Conservation (phyloP, 257 asterid genomes). For the Rhazya stricta region DNA sequence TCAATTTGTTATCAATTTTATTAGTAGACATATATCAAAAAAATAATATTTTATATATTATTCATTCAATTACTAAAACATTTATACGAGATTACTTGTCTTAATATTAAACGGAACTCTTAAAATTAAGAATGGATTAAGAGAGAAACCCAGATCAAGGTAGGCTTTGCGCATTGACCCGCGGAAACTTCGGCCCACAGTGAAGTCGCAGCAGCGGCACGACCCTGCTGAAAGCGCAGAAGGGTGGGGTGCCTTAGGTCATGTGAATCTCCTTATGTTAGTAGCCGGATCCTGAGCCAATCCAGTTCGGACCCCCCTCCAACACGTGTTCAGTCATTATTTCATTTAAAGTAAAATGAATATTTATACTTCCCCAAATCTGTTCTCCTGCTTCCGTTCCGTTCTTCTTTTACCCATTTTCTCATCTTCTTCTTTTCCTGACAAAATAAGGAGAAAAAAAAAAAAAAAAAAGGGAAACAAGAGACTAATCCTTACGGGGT, state of each 20-base stretch:
- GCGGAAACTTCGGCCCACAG: too few relatives aligned
- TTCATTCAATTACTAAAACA: too few relatives aligned
- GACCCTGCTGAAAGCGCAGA: too few relatives aligned
- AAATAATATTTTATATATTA: too few relatives aligned
- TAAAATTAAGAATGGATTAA: too few relatives aligned
- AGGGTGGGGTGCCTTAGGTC: neutral
- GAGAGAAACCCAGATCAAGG: too few relatives aligned
- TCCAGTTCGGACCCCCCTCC: neutral
- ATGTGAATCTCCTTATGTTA: neutral
- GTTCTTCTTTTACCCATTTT: neutral
- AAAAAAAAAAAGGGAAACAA: neutral
- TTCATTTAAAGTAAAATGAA: neutral
- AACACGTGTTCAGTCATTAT: neutral
- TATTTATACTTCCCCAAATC: neutral
- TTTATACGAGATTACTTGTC: too few relatives aligned
- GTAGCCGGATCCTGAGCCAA: neutral
- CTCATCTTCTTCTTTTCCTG: neutral
- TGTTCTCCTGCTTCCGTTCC: neutral
- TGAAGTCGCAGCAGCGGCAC: too few relatives aligned
- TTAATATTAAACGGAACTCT: too few relatives aligned
- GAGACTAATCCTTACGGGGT: conserved; percentile 5
- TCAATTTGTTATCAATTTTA: too few relatives aligned
- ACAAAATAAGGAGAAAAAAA: neutral
- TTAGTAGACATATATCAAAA: too few relatives aligned
- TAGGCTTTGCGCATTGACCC: too few relatives aligned